Conservation (phyloP, 2,329 filamentous ascomycete species). For the Ascocoryne sarcoides region DNA sequence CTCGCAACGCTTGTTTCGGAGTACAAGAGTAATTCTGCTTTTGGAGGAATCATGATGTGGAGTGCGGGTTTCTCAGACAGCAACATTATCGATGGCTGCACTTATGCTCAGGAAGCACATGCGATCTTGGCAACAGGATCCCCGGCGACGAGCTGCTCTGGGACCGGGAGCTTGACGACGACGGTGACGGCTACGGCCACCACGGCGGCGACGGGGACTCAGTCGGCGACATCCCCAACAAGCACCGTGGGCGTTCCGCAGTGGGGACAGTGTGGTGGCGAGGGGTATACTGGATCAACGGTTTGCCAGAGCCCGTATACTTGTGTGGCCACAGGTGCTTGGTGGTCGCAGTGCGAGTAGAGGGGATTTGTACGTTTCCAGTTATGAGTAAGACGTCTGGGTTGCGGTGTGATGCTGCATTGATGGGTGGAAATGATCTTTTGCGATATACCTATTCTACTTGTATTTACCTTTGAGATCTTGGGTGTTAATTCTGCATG, state of each 20-base stretch:
- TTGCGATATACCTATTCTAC: no score
- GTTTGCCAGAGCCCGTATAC: slow-evolving; percentile 11
- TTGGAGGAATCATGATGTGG: slow-evolving; percentile 29
- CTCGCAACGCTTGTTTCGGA: slow-evolving; percentile 18
- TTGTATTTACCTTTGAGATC: no score
- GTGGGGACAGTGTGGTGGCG: slow-evolving; percentile 18
- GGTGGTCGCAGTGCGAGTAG: slow-evolving; percentile 19
- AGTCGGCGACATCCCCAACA: no score
- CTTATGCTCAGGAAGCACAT: slow-evolving; percentile 34
- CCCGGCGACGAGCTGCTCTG: slow-evolving; percentile 15
- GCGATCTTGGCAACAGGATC: slow-evolving; percentile 29
- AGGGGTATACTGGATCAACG: slow-evolving; percentile 15
- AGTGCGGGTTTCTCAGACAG: slow-evolving; percentile 33
- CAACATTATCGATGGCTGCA: slow-evolving; percentile 31
- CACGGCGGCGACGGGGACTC: not conserved
- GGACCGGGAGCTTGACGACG: not conserved
- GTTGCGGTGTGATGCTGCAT: no score
- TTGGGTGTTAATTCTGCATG: no score
- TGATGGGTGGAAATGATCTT: no score
- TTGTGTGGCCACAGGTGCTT: slow-evolving; percentile 11
- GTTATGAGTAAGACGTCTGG: no score
- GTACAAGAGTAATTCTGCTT: slow-evolving; percentile 15
- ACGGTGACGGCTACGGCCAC: not conserved
- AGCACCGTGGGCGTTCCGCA: no score
- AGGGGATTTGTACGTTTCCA: no score